Percentiles rank a stretch among this genome's conserved stretches.
These are phyloP conservation scores for Ceratocystis cubensis DNA, from an alignment of 2,329 filamentous ascomycete species.

Conservation along the genomic window DNA sequence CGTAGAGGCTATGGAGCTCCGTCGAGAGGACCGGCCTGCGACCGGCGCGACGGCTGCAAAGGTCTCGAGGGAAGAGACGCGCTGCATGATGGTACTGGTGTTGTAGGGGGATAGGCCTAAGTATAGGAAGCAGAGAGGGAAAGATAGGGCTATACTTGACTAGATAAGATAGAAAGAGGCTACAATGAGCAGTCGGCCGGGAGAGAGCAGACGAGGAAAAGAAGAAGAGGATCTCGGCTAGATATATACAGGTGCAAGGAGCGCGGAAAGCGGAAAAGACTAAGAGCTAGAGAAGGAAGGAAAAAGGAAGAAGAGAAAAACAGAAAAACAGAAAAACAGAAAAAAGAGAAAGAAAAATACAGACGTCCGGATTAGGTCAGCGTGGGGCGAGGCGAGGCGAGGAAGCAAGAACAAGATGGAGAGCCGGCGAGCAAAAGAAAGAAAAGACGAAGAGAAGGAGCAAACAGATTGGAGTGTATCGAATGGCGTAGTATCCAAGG, in stretches of 20 bases:
- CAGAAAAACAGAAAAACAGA: not conserved
- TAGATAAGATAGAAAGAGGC: not conserved
- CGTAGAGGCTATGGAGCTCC: slow-evolving; percentile 36
- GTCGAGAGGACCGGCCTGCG: slow-evolving; percentile 28
- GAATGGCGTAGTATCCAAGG: too few species aligned
- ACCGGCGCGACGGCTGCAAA: slow-evolving; percentile 32
- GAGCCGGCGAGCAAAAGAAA: slow-evolving; percentile 2
- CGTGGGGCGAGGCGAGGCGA: not conserved
- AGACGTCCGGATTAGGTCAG: not conserved
- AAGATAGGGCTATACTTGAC: not conserved
- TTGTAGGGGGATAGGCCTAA: not conserved
- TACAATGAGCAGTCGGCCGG: not conserved
- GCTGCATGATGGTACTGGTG: slow-evolving; percentile 32
- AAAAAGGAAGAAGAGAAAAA: not conserved
- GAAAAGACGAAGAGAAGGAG: not conserved
- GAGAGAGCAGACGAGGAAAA: not conserved
- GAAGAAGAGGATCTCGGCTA: not conserved
- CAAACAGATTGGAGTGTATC: too few species aligned
- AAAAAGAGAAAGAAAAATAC: too few species aligned
- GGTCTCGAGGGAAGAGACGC: slow-evolving; percentile 42
- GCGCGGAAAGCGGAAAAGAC: not conserved
- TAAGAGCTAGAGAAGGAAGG: not conserved
- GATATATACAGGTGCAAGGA: not conserved
- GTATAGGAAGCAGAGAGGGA: not conserved
- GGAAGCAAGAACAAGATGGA: not conserved